Evolutionary conservation across 345 rosid genomes (phyloP), one percentile per base, ranked within the genome.

Genomic region (Excoecaria cochinchinensis): DNA sequence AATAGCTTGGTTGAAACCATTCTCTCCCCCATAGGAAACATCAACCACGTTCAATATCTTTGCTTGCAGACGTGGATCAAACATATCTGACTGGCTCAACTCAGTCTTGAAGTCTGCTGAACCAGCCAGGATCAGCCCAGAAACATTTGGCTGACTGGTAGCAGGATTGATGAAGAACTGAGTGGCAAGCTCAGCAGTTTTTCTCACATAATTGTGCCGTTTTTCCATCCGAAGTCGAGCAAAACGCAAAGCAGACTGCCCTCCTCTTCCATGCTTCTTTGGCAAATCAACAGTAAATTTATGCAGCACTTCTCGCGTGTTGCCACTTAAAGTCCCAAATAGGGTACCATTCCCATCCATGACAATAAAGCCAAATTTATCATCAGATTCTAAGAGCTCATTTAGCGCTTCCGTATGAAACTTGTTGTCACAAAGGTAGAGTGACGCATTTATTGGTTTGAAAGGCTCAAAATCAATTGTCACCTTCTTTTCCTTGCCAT

Each of bases 191-290:
- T 84, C 87, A 3, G 84, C 86, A 3, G 83, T 71, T 51, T 85
- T 77, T 74, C 86, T 81, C 46, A 85, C 83, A 51, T 81, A 83
- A 53, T 81, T 82, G 82, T 81, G 85, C 42, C 84, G 72, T 51
- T 76, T 81, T 56, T 81, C 78, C 55, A 63, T 42, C 10, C 75
- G 81, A 68, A 86, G 85, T 16, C 84, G 82, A 3, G 84, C 83
- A 80, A 86, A 83, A 19, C 84, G 78, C 66, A 81, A 64, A 51
- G 84, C 85, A n/a, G 89, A 81, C 66, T 83, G 86, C 58, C 85
- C 86, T 73, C 85, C 86, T 81, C 86, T 81, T n/a, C 85, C 85
- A 16, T 83, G 85, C 64, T 86, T 86, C 79, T 75, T 86, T 12
- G 85, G 86, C 24, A 85, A 82, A 70, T 85, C 85, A 68, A 83